Evolutionary conservation across 208 protist species (phyloP), one percentile per base, ranked within the genome.

Genomic region (Crithidia brevicula): DNA sequence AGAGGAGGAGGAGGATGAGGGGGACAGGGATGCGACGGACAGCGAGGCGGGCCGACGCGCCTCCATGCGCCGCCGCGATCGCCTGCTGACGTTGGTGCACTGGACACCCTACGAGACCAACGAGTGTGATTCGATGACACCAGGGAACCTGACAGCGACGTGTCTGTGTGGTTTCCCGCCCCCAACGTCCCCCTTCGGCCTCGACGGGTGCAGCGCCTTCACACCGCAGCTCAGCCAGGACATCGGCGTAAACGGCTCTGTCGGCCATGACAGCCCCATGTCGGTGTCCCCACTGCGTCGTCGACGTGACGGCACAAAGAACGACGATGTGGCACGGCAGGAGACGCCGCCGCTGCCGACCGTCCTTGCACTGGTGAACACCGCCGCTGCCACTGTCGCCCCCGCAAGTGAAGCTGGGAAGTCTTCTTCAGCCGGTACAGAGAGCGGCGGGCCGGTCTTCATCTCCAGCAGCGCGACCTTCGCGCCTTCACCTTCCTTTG

Each of bases 41-140:
- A 30, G 13, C 7, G 42, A 69, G 36, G 11, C 47, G 38, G 54
- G 23, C 3, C 52, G 4, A n/a, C 70, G 25, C 4, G 25, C 18
- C 27, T 69, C 58, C 20, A 8, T 70, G 27, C 46, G 54, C 0
- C 70, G 28, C 2, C 70, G 70, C 23, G 36, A 59, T n/a, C 62
- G 54, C 7, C 11, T 31, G 5, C 34, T 33, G 15, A 30, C 28
- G 34, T 25, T 25, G 22, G 47, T 76, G 22, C 61, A 52, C 22
- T 76, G 70, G 70, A 1, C 53, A 25, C 70, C 70, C 10, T 76
- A 46, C 38, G 70, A 76, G 45, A 59, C 34, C 4, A 31, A n/a
- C 47, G 62, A 76, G 33, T 66, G 38, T 8, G 70, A 69, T 8
- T 6, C 33, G 16, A 7, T 22, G 25, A 22, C 62, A 18, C 18